Conservation (phyloP, 169 alveolate species). For the Babesia bigemina region DNA sequence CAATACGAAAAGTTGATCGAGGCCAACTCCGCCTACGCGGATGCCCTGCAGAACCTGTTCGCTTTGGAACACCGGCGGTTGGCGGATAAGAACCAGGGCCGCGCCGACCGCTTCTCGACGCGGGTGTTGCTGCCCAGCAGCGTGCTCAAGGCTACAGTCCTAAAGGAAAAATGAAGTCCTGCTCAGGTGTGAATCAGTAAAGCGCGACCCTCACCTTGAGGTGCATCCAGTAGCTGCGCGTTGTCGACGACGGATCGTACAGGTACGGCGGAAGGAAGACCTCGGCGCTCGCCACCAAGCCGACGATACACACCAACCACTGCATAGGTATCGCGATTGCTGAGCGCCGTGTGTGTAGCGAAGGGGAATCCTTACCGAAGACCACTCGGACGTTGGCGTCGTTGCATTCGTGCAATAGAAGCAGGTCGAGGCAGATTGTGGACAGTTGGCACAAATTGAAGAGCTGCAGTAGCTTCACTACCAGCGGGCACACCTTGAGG, state of each 20-base stretch:
- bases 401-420: slow-evolving; percentile 67
- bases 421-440: slow-evolving; percentile 48
- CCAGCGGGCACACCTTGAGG: slow-evolving; percentile 64
- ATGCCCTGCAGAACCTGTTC: slow-evolving; percentile 10
- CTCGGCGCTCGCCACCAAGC: slow-evolving; percentile 45
- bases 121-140: slow-evolving; percentile 29
- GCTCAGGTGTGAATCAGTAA: not conserved
- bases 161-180: slow-evolving; percentile 65
- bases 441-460: slow-evolving; percentile 61
- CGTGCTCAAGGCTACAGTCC: slow-evolving; percentile 44
- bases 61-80: slow-evolving; percentile 33
- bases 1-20: slow-evolving; percentile 11
- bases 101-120: slow-evolving; percentile 12
- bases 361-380: slow-evolving; percentile 35
- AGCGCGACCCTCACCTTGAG: slow-evolving; percentile 40
- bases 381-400: slow-evolving; percentile 37
- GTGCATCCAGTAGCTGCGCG: slow-evolving; percentile 33
- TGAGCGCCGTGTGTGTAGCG: not conserved
- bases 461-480: slow-evolving; percentile 59
- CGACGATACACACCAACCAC: slow-evolving; percentile 58
- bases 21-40: slow-evolving; percentile 6
- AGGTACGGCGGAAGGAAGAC: slow-evolving; percentile 64
- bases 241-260: slow-evolving; percentile 61
- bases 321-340: slow-evolving; percentile 42
- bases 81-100: slow-evolving; percentile 16